Percentiles rank a stretch among this genome's conserved stretches.
Evolutionary conservation across 1,284 basidiomycete species (phyloP).

Genomic region (Erythrobasidium hasegawianum): DNA sequence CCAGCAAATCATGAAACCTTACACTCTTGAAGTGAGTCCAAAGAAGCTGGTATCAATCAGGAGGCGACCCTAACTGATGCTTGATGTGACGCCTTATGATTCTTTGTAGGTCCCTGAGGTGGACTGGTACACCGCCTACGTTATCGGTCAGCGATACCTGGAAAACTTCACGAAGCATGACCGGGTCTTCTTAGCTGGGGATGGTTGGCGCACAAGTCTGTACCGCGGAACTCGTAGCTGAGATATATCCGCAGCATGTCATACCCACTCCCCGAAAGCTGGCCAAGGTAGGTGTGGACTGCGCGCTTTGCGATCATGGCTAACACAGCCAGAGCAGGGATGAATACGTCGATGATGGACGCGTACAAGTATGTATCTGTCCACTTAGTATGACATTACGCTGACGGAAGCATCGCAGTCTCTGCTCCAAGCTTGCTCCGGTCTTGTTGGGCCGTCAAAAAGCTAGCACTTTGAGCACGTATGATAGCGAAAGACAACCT

Average conservation of each 20-base stretch:
- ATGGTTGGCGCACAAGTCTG: not conserved
- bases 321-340: not conserved
- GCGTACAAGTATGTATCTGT: too few species aligned
- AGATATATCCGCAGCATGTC: too few species aligned
- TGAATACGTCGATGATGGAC: constrained; percentile 56
- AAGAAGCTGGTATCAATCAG: too few species aligned
- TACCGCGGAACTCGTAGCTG: not conserved
- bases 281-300: too few species aligned
- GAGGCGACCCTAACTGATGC: too few species aligned
- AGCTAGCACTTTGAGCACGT: constrained; percentile 66
- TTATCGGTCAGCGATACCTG: constrained; percentile 58
- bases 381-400: too few species aligned
- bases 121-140: constrained; percentile 75
- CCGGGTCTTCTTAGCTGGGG: constrained; percentile 12
- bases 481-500: constrained; percentile 64
- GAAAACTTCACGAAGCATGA: constrained; percentile 5
- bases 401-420: too few species aligned
- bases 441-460: constrained; percentile 40
- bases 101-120: constrained; percentile 48
- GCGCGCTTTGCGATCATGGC: too few species aligned
- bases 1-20: constrained; percentile 64
- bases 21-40: constrained; percentile 56
- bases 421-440: too few species aligned
- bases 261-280: too few species aligned
- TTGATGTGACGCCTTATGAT: too few species aligned